Conservation (phyloP, 768 basidiomycete species). For the Leccinum barrowsii region DNA sequence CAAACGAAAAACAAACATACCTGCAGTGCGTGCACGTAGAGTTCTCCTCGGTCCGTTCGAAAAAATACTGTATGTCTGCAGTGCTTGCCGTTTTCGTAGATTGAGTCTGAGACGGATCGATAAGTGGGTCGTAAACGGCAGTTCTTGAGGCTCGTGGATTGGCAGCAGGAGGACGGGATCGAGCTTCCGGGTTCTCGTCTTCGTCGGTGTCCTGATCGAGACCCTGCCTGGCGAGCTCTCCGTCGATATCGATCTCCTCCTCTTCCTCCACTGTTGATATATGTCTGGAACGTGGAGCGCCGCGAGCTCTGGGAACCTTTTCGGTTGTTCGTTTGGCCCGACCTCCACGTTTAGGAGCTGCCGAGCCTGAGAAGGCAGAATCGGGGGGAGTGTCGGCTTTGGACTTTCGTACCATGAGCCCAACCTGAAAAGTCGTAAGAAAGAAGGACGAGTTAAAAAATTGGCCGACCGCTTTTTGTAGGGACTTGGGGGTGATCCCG, state of each 20-base stretch:
- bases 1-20: background rate
- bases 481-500: background rate
- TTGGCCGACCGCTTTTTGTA: background rate
- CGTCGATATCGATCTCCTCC: background rate
- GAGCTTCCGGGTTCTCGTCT: background rate
- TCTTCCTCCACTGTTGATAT: background rate
- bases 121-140: background rate
- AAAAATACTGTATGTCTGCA: background rate
- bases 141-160: background rate
- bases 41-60: background rate
- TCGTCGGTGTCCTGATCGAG: background rate
- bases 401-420: background rate
- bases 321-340: background rate
- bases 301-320: background rate
- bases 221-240: background rate
- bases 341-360: background rate
- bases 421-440: background rate
- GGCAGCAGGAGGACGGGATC: background rate
- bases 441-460: background rate
- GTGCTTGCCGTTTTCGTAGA: background rate
- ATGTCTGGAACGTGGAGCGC: background rate
- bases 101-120: background rate
- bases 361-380: background rate
- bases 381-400: background rate
- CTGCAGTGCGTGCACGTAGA: background rate